Evolutionary conservation across 805 yeast genomes (phyloP).

Genomic region (Sungouiozyma ichnusensis): DNA sequence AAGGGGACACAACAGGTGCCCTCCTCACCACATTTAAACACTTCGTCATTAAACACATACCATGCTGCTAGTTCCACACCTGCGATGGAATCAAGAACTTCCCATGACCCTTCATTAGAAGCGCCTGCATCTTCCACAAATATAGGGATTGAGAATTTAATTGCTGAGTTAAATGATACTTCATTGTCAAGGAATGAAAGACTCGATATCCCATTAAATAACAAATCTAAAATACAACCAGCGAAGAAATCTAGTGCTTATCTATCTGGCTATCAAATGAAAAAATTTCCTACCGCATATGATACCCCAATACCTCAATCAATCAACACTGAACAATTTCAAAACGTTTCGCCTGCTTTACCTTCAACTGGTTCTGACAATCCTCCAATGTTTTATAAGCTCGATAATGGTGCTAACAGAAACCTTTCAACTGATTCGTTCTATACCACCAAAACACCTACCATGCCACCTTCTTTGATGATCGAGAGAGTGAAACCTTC

Average conservation of each 20-base stretch:
- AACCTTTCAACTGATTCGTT: background rate
- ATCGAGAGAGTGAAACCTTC: background rate
- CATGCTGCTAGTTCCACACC: background rate
- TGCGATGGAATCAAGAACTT: background rate
- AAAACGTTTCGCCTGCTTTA: background rate
- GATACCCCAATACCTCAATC: background rate
- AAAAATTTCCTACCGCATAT: background rate
- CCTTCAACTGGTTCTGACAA: slow-evolving; percentile 8
- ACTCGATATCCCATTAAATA: slow-evolving; percentile 1
- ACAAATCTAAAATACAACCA: background rate
- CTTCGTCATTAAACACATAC: background rate
- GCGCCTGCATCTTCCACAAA: slow-evolving; percentile 12
- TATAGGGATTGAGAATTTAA: slow-evolving; percentile 21
- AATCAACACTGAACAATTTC: background rate
- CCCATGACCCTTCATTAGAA: background rate
- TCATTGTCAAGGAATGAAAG: slow-evolving; percentile 19
- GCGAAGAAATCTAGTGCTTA: slow-evolving; percentile 29
- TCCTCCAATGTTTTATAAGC: slow-evolving; percentile 19
- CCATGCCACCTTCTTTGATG: background rate
- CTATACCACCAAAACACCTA: background rate
- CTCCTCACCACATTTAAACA: background rate
- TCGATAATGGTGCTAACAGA: slow-evolving; percentile 3
- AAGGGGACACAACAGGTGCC: background rate
- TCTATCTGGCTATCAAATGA: slow-evolving; percentile 20
- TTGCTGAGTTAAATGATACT: slow-evolving; percentile 24